These are phyloP conservation scores for Periglandula ipomoeae DNA, from an alignment of 2,329 filamentous ascomycete species.

Conservation along the genomic window DNA sequence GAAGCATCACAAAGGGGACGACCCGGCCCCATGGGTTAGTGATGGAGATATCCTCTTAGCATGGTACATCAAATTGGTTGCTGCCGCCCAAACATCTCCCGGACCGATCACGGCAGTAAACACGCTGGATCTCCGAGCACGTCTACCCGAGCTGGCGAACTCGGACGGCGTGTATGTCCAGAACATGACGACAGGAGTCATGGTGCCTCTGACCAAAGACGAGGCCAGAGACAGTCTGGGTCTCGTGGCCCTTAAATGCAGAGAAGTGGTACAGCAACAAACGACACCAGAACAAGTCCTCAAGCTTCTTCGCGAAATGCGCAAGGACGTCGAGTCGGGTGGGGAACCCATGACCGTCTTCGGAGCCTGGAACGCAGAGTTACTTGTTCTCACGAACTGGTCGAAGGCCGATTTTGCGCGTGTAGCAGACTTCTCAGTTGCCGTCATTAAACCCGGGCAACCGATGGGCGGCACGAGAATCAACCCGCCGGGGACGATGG, in stretches of 20 bases:
- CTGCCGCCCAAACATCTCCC: slow-evolving; percentile 11
- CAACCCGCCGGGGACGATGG: slow-evolving; percentile 13
- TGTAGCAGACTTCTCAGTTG: slow-evolving; percentile 26
- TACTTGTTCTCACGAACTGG: slow-evolving; percentile 32
- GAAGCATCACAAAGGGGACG: slow-evolving; percentile 10
- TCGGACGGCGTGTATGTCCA: slow-evolving; percentile 17
- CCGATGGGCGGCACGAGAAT: slow-evolving; percentile 5
- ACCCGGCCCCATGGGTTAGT: slow-evolving; percentile 26
- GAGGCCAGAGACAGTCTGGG: slow-evolving; percentile 15
- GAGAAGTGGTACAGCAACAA: slow-evolving; percentile 24
- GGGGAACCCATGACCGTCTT: slow-evolving; percentile 16
- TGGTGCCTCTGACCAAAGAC: slow-evolving; percentile 15
- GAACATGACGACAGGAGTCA: slow-evolving; percentile 16
- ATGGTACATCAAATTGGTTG: slow-evolving; percentile 24
- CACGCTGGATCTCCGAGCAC: slow-evolving; percentile 18
- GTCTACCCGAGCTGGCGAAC: slow-evolving; percentile 14
- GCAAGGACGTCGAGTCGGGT: slow-evolving; percentile 10
- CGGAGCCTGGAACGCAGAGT: slow-evolving; percentile 21
- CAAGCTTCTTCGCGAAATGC: slow-evolving; percentile 17
- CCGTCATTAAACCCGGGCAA: slow-evolving; percentile 13
- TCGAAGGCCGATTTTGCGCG: slow-evolving; percentile 25
- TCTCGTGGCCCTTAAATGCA: slow-evolving; percentile 20
- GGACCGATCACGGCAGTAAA: slow-evolving; percentile 16
- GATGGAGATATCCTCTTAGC: slow-evolving; percentile 37
- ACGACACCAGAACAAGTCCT: slow-evolving; percentile 23